Conservation (phyloP, 257 asterid genomes). For the Ajuga chamaepitys region DNA sequence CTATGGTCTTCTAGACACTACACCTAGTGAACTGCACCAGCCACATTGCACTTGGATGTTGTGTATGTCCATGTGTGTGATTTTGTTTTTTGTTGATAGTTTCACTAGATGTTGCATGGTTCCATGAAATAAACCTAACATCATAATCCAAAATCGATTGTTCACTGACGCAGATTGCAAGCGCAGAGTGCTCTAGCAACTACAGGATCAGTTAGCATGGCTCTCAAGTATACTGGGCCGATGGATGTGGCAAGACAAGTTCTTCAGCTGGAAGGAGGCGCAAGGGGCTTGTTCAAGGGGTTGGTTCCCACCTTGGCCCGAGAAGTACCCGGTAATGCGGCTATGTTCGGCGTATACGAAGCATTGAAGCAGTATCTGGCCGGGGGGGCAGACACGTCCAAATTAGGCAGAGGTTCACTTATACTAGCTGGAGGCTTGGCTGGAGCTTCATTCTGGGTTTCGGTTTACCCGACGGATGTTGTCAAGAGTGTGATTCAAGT, state of each 20-base stretch:
- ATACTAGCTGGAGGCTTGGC: constrained; percentile 71
- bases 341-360: constrained; percentile 82
- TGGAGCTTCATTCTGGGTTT: constrained; percentile 70
- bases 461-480: constrained; percentile 74
- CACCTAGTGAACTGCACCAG: too few relatives aligned
- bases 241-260: constrained; percentile 79
- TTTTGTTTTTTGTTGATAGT: too few relatives aligned
- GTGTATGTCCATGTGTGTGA: too few relatives aligned
- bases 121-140: not conserved
- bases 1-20: too few relatives aligned
- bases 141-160: not conserved
- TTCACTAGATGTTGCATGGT: too few relatives aligned
- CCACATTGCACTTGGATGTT: too few relatives aligned
- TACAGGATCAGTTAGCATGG: constrained; percentile 28
- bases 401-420: constrained; percentile 59
- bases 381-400: constrained; percentile 62
- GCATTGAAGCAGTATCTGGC: constrained; percentile 61
- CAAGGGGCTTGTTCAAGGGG: constrained; percentile 70
- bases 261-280: constrained; percentile 55
- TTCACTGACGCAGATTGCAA: constrained; percentile 47
- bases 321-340: constrained; percentile 81
- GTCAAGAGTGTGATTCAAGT: constrained; percentile 76
- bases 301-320: constrained; percentile 68
- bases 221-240: constrained; percentile 66
- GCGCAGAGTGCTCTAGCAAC: constrained; percentile 64